Conservation (phyloP, 768 basidiomycete species). For the Boletus sp. region DNA sequence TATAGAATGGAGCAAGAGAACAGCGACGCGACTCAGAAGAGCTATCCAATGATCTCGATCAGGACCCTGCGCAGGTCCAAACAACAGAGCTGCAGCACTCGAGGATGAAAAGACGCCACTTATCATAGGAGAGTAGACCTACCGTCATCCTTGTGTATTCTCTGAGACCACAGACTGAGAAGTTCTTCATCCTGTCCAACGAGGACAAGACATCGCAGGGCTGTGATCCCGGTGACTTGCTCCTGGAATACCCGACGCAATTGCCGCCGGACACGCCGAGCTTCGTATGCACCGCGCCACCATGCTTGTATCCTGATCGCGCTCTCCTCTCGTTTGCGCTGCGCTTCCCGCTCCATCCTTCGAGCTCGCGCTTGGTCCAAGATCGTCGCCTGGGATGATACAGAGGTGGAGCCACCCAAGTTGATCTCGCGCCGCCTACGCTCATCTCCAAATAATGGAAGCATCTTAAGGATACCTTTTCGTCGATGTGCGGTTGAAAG, state of each 20-base stretch:
- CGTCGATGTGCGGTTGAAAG: background rate
- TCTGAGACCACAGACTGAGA: conserved; percentile 33
- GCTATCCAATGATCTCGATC: conserved; percentile 56
- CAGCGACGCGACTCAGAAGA: conserved; percentile 47
- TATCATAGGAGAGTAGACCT: background rate
- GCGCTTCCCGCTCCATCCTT: conserved; percentile 54
- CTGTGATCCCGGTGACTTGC: conserved; percentile 52
- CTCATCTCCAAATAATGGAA: conserved; percentile 51
- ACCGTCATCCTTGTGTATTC: conserved; percentile 21
- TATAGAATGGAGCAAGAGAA: conserved; percentile 52
- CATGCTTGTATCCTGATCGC: conserved; percentile 64
- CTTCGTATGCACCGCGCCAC: conserved; percentile 57
- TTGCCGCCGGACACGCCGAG: conserved; percentile 38
- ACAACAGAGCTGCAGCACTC: conserved; percentile 35
- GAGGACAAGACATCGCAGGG: conserved; percentile 63
- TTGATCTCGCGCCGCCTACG: conserved; percentile 63
- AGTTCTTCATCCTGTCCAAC: conserved; percentile 42
- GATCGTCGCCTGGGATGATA: conserved; percentile 52
- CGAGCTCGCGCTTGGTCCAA: conserved; percentile 60
- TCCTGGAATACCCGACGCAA: conserved; percentile 49
- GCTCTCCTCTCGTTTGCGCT: conserved; percentile 52
- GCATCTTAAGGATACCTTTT: conserved; percentile 20
- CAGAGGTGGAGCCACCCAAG: conserved; percentile 61
- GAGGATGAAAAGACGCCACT: background rate
- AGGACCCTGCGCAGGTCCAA: conserved; percentile 36